A percentile compares a stretch with the other conserved stretches of the same genome.
Conservation (phyloP, 164 flowering plant genomes). For the Malania oleifera region DNA sequence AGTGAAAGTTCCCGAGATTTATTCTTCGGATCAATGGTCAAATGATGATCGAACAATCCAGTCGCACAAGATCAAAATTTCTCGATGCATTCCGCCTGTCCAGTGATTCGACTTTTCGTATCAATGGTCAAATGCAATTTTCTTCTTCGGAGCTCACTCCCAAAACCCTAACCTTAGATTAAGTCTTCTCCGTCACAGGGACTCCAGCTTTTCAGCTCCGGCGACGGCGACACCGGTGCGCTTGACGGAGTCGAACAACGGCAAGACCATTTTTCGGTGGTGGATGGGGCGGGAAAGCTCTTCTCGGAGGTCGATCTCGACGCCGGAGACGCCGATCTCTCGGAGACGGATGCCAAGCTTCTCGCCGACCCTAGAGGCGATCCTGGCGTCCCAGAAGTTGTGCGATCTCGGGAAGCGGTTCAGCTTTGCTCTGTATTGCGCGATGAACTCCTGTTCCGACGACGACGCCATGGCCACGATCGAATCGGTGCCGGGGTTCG, state of each 20-base stretch:
- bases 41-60: no score
- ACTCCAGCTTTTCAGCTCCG: constrained; percentile 37
- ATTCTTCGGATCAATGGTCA: no score
- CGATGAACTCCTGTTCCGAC: constrained; percentile 55
- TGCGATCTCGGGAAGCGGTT: constrained; percentile 44
- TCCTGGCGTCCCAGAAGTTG: constrained; percentile 48
- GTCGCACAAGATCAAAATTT: no score
- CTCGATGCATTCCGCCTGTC: no score
- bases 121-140: no score
- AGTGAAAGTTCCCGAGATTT: no score
- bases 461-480: constrained; percentile 86
- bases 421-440: constrained; percentile 43
- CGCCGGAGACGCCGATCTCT: constrained; percentile 49
- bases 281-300: constrained; percentile 51
- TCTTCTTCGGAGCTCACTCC: no score
- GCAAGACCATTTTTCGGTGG: constrained; percentile 33
- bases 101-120: no score
- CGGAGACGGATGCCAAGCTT: constrained; percentile 47
- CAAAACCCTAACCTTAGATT: no score
- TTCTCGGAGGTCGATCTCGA: constrained; percentile 47
- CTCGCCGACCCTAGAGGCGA: constrained; percentile 62
- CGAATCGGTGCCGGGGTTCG: constrained; percentile 34
- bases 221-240: constrained; percentile 35
- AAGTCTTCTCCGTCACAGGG: no score
- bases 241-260: constrained; percentile 50